Evolutionary conservation across 495 filamentous ascomycete species (phyloP).

Genomic region (Lichenothelia convexa): DNA sequence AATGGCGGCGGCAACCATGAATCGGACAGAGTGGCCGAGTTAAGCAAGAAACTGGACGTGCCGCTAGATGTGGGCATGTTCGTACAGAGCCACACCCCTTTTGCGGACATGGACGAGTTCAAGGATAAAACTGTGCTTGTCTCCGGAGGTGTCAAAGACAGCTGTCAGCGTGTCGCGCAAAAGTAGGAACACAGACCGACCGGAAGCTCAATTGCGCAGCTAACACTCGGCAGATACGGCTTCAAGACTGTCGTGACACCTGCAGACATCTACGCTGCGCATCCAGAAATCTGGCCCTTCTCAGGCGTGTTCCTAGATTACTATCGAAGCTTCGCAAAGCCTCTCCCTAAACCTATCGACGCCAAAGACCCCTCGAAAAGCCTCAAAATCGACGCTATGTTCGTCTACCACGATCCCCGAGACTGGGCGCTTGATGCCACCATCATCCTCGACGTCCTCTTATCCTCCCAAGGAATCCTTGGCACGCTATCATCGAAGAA

Average conservation of each 20-base stretch:
- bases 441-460: slow-evolving; percentile 60
- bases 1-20: slow-evolving; percentile 78
- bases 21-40: slow-evolving; percentile 45
- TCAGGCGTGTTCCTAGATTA: slow-evolving; percentile 37
- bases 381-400: slow-evolving; percentile 64
- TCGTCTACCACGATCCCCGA: slow-evolving; percentile 80
- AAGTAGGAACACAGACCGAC: slow-evolving; percentile 17
- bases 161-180: slow-evolving; percentile 59
- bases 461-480: slow-evolving; percentile 52
- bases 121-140: slow-evolving; percentile 63
- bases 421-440: slow-evolving; percentile 87
- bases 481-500: slow-evolving; percentile 57
- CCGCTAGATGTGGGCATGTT: slow-evolving; percentile 45
- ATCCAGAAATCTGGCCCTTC: slow-evolving; percentile 71
- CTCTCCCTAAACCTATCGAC: slow-evolving; percentile 33
- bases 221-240: slow-evolving; percentile 47
- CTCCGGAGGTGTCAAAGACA: slow-evolving; percentile 60
- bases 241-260: slow-evolving; percentile 74
- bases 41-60: slow-evolving; percentile 43
- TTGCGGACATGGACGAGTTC: slow-evolving; percentile 34
- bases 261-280: slow-evolving; percentile 56
- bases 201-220: not conserved
- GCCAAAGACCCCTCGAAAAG: slow-evolving; percentile 23
- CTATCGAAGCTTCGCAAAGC: slow-evolving; percentile 42
- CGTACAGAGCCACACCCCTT: slow-evolving; percentile 74